A percentile compares a stretch with the other conserved stretches of the same genome.
Evolutionary conservation across 441 rosid genomes (phyloP).

Genomic region (Erodium trifolium): DNA sequence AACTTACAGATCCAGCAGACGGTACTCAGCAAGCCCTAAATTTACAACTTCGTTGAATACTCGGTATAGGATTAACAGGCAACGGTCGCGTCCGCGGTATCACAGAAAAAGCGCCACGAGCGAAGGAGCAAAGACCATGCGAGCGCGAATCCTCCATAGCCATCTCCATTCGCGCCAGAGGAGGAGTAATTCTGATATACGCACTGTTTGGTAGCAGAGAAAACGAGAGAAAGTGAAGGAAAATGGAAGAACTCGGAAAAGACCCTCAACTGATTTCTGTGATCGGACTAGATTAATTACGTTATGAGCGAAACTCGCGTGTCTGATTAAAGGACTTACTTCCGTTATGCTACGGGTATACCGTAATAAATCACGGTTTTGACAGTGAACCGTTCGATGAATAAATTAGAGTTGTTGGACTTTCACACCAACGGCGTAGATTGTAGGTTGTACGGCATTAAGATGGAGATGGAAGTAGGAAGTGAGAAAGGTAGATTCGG

Average conservation of each 20-base stretch:
- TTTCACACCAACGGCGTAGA: neutral
- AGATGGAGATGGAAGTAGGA: neutral
- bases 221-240: slow-evolving; percentile 8
- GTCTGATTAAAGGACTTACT: neutral
- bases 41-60: slow-evolving; percentile 54
- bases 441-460: neutral
- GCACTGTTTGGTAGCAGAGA: slow-evolving; percentile 18
- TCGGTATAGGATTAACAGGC: slow-evolving; percentile 32
- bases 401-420: neutral
- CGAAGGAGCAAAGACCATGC: slow-evolving; percentile 32
- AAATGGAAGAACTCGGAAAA: slow-evolving; percentile 8
- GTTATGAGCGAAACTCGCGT: neutral
- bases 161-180: slow-evolving; percentile 38
- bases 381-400: neutral
- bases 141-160: slow-evolving; percentile 51
- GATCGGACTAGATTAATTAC: neutral
- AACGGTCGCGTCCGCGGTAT: slow-evolving; percentile 47
- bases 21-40: slow-evolving; percentile 23
- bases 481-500: neutral
- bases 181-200: neutral
- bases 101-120: slow-evolving; percentile 38
- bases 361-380: neutral
- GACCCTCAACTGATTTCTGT: slow-evolving; percentile 16
- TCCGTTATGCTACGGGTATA: neutral
- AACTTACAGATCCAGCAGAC: slow-evolving; percentile 9